A percentile compares a stretch with the other conserved stretches of the same genome.
Conservation (phyloP, 768 basidiomycete species). For the Lactarius evosmus region DNA sequence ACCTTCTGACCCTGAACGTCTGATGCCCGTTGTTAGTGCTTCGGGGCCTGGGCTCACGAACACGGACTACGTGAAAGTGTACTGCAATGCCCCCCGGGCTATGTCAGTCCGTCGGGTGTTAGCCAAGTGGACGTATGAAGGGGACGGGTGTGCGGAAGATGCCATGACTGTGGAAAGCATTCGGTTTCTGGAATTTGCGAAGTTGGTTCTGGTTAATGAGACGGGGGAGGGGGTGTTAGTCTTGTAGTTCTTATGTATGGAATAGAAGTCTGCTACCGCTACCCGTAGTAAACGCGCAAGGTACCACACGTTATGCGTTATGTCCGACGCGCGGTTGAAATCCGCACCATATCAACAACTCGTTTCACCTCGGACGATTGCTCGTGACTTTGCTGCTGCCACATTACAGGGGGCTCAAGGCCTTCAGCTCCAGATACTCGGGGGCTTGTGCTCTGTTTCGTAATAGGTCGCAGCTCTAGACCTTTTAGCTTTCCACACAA, state of each 20-base stretch:
- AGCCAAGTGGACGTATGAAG: conserved; percentile 11
- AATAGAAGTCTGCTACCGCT: neutral
- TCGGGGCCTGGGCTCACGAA: conserved; percentile 9
- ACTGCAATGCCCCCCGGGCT: conserved; percentile 20
- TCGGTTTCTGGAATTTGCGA: conserved; percentile 17
- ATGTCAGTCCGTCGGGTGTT: conserved; percentile 15
- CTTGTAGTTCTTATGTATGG: conserved; percentile 3
- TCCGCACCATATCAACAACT: neutral
- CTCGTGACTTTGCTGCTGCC: neutral
- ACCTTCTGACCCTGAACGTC: neutral
- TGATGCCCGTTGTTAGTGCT: conserved; percentile 1
- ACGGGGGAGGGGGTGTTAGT: conserved; percentile 21
- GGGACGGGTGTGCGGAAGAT: neutral
- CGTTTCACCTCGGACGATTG: neutral
- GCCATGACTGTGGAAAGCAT: neutral
- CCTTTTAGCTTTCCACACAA: neutral
- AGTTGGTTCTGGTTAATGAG: conserved; percentile 17
- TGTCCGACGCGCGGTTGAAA: neutral
- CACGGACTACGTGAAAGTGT: conserved; percentile 20
- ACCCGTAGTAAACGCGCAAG: neutral
- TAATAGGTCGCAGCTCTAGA: neutral
- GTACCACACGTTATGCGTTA: too few species aligned
- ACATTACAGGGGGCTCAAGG: neutral
- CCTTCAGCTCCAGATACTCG: neutral
- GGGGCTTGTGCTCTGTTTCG: neutral